Conservation (phyloP, 331 rosid species). For the Pyracantha coccinea region DNA sequence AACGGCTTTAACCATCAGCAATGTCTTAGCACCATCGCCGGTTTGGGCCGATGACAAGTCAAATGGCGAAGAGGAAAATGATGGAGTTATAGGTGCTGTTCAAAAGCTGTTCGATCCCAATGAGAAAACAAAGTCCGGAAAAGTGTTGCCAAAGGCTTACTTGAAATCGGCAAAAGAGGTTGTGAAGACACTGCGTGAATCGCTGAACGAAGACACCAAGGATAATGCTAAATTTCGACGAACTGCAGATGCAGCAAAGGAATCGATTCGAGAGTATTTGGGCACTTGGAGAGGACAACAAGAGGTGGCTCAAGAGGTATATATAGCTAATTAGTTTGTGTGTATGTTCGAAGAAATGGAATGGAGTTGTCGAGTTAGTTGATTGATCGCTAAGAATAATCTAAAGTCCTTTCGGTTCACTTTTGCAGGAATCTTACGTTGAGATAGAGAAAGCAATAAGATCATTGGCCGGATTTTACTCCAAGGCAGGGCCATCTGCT, state of each 20-base stretch:
- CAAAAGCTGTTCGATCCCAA: constrained; percentile 61
- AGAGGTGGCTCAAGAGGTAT: constrained; percentile 54
- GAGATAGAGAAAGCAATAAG: constrained; percentile 73
- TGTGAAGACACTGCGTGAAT: constrained; percentile 77
- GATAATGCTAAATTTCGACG: constrained; percentile 68
- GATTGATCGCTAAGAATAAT: background rate
- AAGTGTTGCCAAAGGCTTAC: constrained; percentile 78
- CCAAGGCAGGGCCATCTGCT: constrained; percentile 89
- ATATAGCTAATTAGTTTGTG: background rate
- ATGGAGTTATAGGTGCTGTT: constrained; percentile 52
- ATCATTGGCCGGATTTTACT: constrained; percentile 72
- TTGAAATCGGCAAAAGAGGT: constrained; percentile 72
- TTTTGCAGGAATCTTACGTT: constrained; percentile 68
- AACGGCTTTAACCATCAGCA: constrained; percentile 28
- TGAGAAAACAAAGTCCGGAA: constrained; percentile 67
- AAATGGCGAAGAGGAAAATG: constrained; percentile 33
- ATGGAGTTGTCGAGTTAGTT: background rate
- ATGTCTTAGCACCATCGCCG: constrained; percentile 27
- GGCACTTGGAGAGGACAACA: constrained; percentile 77
- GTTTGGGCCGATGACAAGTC: constrained; percentile 51
- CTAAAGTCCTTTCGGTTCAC: background rate
- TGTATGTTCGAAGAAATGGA: background rate
- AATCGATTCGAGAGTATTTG: constrained; percentile 77
- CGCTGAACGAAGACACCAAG: constrained; percentile 52
- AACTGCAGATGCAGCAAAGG: constrained; percentile 96